Base-by-base conservation (phyloP, 768 basidiomycete species). In the Boletellus emodensis region DNA sequence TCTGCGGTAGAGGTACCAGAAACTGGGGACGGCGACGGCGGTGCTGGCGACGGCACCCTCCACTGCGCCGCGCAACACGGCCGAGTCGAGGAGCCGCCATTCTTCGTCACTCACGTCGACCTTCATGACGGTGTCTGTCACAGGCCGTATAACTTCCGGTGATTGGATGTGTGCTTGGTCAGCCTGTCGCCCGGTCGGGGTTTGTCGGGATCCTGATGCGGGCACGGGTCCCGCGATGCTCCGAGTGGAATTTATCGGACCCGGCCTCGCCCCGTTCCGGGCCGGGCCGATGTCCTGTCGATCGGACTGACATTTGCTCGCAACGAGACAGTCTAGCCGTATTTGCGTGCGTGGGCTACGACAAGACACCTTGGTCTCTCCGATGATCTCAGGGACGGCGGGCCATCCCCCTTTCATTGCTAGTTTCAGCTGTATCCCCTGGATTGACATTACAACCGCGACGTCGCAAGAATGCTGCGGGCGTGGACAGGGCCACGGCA, bases 41-140 rank as follows among this genome's bases (percentile, higher is more conserved):
- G 76, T 74, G 48, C 79, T 75, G 12, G 66, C 71, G 28, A 72
- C 33, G 0, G 48, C 39, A 49, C 90, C 81, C 73, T 89, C 83
- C 6, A 80, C 44, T 0, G 80, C 81, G 46, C 87, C 90, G 4
- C 82, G 81, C 30, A 76, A 61, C 14, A 84, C 74, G 32, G 80
- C 83, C 3, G 71, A 68, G 35, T 75, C 71, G 58, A 87, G 83
- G 3, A 69, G 81, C 41, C 72, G 60, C 49, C 80, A 64, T 66
- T 88, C 80, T 68, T 85, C 72, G 40, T 63, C 41, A 3, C 56
- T 59, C 20, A 68, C 48, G 48, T 55, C 44, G 49, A 66, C 71
- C 62, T 63, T 67, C 66, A 69, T 66, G 42, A 18, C 24, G 24
- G 18, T 39, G 26, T 30, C 4, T n/a, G n/a, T n/a, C n/a, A n/a